Evolutionary conservation across 345 rosid species (phyloP), one percentile per base, ranked within the genome.

Genomic region (Draba incana): DNA sequence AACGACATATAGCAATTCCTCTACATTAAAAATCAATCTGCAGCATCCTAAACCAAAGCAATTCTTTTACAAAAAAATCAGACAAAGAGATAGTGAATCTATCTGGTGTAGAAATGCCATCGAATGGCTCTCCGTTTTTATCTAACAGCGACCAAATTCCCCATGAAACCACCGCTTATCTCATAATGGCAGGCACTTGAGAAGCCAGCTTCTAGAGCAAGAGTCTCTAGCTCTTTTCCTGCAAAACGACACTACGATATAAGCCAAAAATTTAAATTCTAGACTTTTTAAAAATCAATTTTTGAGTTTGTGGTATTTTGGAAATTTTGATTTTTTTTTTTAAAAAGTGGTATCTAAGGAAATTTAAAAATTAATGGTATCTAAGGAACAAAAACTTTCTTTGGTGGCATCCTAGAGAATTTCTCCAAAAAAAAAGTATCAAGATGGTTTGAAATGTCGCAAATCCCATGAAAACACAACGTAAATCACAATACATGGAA

Each of bases 81-180:
- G 51, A 65, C 25, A 49, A 28, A 51, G 64, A 64, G 5, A 10
- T 15, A 46, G 14, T 33, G 31, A 33, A 33, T 44, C 4, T 0
- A 46, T 52, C 15, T 2, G 31, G 57, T 12, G 23, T 28, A 57
- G 3, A 57, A 65, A 24, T 10, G 47, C 27, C 3, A 2, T 46
- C 0, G 0, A 16, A 68, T 14, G 24, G 24, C 14, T 62, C n/a
- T 50, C 65, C 8, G 51, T 65, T 65, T 65, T 65, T 82, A 80
- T 4, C 87, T 86, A 12, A 78, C 81, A 49, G 89, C 89, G 10
- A 87, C 94, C 27, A 93, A 82, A 76, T 82, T 87, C 25, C 92
- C 97, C 96, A 93, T 85, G 71, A 90, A 77, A 61, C 98, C 90
- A 64, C 92, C 90, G 20, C 88, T 72, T 45, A 87, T 81, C 83